These are phyloP conservation scores for Endoconidiophora laricicola DNA, from an alignment of 2,329 filamentous ascomycete species.

Conservation along the genomic window DNA sequence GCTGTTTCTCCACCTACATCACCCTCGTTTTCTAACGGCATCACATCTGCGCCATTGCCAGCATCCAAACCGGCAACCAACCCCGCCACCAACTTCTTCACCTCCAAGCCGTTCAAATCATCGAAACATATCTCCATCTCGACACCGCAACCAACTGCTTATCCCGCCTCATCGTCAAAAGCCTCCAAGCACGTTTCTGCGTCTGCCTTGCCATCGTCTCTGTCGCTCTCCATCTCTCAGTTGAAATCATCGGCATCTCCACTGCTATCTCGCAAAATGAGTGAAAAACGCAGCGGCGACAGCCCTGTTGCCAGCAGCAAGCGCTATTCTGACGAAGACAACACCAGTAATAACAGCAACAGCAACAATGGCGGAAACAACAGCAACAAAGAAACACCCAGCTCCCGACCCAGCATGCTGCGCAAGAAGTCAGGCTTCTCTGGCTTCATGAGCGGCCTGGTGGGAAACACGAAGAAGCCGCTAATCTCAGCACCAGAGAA, in stretches of 20 bases:
- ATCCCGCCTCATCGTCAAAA: conserved; percentile 29
- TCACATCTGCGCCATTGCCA: background rate
- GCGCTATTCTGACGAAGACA: conserved; percentile 63
- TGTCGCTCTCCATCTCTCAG: conserved; percentile 33
- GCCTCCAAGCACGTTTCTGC: conserved; percentile 26
- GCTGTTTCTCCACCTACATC: conserved; percentile 10
- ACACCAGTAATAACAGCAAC: conserved; percentile 29
- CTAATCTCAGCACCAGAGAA: conserved; percentile 97
- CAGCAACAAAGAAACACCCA: background rate
- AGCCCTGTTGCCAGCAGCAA: conserved; percentile 40
- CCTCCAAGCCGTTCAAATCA: background rate
- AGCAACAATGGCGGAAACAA: too few species aligned
- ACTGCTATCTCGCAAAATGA: conserved; percentile 39
- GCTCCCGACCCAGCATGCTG: conserved; percentile 32
- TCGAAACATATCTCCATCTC: background rate
- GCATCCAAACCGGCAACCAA: background rate
- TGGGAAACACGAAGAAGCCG: conserved; percentile 75
- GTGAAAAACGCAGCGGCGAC: conserved; percentile 26
- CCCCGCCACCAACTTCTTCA: background rate
- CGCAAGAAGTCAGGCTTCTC: conserved; percentile 83
- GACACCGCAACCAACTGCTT: background rate
- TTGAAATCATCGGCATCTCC: conserved; percentile 15
- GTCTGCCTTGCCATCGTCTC: conserved; percentile 46
- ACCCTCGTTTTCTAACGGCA: background rate
- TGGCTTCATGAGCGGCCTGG: conserved; percentile 66